Base-by-base conservation (phyloP, 2,329 filamentous ascomycete genomes). In the Fusarium incarnatum region DNA sequence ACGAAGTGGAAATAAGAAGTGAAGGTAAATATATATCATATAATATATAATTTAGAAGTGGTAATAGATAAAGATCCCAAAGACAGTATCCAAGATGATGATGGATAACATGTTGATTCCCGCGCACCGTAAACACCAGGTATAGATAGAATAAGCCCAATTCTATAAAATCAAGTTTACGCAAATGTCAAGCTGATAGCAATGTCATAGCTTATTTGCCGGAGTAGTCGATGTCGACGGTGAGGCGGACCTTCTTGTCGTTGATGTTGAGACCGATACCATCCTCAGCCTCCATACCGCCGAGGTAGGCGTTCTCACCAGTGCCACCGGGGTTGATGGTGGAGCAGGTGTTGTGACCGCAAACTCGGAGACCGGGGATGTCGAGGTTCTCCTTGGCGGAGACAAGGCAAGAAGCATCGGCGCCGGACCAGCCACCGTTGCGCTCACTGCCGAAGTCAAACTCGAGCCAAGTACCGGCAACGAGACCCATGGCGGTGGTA, bases 351-450 rank as follows among this genome's bases (percentile, higher is more conserved):
- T 74, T 72, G 67, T 80, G 75, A 57, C 78, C 80, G 65, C 78
- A 80, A 68, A 85, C 79, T 28, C 73, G 73, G 64, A 84, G 76
- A 68, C 77, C 79, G 23, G 77, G 78, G 54, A 81, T 79, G 6
- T 63, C 3, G 3, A 64, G 22, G 20, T 60, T 7, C 16, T 78
- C 69, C 28, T 71, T 66, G 28, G 73, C 64, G 71, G 81, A 78
- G 44, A 85, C 83, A 12, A 87, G 80, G 62, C 81, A 81, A 7
- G 84, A 86, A 67, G 82, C 84, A 60, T 87, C 85, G 61, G 82
- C 83, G 42, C 85, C 85, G 5, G 83, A 85, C 82, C 82, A 85
- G 58, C 75, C 78, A n/a, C 71, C 57, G 81, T 87, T 87, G 77
- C 76, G 76, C 1, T 66, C 37, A 79, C 81, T 83, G 63, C 68